These are phyloP conservation scores for Candida endomychidarum DNA, from an alignment of 805 yeast species.

Conservation along the genomic window DNA sequence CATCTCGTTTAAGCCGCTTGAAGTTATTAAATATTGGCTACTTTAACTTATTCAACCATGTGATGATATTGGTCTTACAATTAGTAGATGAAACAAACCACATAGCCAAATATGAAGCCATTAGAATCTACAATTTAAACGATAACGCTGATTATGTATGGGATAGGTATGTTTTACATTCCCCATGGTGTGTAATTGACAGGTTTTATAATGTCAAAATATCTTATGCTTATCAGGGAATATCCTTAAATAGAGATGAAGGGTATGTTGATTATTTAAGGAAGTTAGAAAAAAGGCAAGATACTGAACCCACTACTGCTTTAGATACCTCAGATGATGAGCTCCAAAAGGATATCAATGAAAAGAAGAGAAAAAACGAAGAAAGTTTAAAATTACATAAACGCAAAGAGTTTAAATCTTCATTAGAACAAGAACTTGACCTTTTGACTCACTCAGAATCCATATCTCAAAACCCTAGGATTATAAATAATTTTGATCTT, in stretches of 20 bases:
- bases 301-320: too few species aligned
- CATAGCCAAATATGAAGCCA: slow-evolving; percentile 3
- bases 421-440: too few species aligned
- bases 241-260: slow-evolving; percentile 16
- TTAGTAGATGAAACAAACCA: slow-evolving; percentile 3
- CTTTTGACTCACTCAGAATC: too few species aligned
- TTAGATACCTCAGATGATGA: too few species aligned
- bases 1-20: not conserved
- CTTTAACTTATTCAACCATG: slow-evolving; percentile 2
- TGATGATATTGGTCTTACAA: not conserved
- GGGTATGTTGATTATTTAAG: slow-evolving; percentile 20
- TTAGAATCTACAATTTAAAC: slow-evolving; percentile 5
- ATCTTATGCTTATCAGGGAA: slow-evolving; percentile 16
- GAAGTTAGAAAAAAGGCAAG: slow-evolving; percentile 2
- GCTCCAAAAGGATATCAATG: too few species aligned
- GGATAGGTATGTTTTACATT: slow-evolving; percentile 38
- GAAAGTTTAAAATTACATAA: slow-evolving; percentile 1
- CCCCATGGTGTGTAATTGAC: slow-evolving; percentile 28
- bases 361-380: slow-evolving; percentile 1
- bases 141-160: slow-evolving; percentile 33
- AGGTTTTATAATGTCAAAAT: slow-evolving; percentile 16
- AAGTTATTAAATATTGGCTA: slow-evolving; percentile 5
- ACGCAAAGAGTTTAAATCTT: slow-evolving; percentile 2
- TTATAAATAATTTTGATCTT: not conserved
- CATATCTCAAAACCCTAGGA: too few species aligned